Percentiles rank a stretch among this genome's conserved stretches.
Evolutionary conservation across 805 yeast genomes (phyloP).

Genomic region (Metschnikowia cubensis): DNA sequence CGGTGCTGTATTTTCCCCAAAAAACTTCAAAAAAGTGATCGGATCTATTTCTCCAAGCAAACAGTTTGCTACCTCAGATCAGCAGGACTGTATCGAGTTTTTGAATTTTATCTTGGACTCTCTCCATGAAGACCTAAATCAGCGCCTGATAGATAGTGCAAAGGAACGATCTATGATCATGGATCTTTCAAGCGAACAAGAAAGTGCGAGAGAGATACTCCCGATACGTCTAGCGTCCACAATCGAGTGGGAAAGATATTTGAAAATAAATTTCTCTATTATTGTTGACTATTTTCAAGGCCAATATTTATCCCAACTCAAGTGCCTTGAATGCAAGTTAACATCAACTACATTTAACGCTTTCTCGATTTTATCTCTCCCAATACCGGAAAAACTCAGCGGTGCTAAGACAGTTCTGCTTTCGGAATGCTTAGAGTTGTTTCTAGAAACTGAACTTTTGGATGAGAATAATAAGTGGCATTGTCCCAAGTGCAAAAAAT

Average conservation of each 20-base stretch:
- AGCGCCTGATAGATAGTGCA: constrained; percentile 36
- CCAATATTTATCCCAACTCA: constrained; percentile 75
- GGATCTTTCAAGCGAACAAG: constrained; percentile 57
- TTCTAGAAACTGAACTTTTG: constrained; percentile 67
- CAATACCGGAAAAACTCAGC: constrained; percentile 55
- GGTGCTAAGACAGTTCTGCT: constrained; percentile 29
- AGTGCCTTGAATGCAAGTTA: constrained; percentile 64
- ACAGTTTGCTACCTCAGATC: constrained; percentile 63
- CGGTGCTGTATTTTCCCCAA: constrained; percentile 52
- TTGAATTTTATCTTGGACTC: constrained; percentile 70
- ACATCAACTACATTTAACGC: constrained; percentile 87
- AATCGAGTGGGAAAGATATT: constrained; percentile 87
- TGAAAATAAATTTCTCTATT: constrained; percentile 72
- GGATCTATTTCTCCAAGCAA: constrained; percentile 60
- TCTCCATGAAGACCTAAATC: constrained; percentile 81
- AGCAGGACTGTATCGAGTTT: constrained; percentile 86
- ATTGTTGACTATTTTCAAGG: constrained; percentile 85
- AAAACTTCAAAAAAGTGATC: constrained; percentile 58
- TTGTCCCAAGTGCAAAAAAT: constrained; percentile 70
- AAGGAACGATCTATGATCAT: constrained; percentile 39
- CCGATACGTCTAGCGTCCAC: constrained; percentile 80
- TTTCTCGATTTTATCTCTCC: constrained; percentile 73
- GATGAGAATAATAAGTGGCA: constrained; percentile 81
- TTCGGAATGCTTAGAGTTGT: constrained; percentile 69
- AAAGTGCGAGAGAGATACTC: constrained; percentile 62